phyloP scores from a whole-genome alignment of 2,329 filamentous ascomycete genomes.

The Immersiporthe knoxdaviesiana region DNA sequence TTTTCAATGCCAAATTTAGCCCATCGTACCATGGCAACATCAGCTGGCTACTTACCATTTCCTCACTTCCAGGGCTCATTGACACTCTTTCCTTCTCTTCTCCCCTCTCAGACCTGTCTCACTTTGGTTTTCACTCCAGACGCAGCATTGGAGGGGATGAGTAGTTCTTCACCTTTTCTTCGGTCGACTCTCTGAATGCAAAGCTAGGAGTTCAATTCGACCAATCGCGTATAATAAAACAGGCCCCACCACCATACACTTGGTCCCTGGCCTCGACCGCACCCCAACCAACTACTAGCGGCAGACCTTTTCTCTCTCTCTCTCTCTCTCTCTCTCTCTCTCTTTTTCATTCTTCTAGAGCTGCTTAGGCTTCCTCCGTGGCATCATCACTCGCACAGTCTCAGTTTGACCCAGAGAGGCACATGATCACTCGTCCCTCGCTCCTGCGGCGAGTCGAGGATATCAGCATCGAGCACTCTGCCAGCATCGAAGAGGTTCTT shows the following conservation, averaged over 20 bases:
- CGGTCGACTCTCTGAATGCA: no score
- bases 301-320: no score
- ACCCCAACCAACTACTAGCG: not conserved
- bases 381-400: not conserved
- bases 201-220: not conserved
- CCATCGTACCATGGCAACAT: no score
- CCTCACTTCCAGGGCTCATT: no score
- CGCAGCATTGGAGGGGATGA: no score
- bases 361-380: not conserved
- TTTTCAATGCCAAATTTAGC: no score
- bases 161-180: no score
- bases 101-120: no score
- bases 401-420: conserved; percentile 48
- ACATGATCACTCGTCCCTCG: conserved; percentile 58
- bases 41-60: no score
- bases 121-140: no score
- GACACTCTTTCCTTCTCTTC: no score
- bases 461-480: conserved; percentile 35
- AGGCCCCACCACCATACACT: not conserved
- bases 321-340: no score
- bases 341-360: not conserved
- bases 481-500: conserved; percentile 37
- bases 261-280: not conserved
- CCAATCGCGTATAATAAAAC: conserved; percentile 14
- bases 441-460: conserved; percentile 45